Conservation (phyloP, 2,329 filamentous ascomycete genomes). For the Diplodia seriata region DNA sequence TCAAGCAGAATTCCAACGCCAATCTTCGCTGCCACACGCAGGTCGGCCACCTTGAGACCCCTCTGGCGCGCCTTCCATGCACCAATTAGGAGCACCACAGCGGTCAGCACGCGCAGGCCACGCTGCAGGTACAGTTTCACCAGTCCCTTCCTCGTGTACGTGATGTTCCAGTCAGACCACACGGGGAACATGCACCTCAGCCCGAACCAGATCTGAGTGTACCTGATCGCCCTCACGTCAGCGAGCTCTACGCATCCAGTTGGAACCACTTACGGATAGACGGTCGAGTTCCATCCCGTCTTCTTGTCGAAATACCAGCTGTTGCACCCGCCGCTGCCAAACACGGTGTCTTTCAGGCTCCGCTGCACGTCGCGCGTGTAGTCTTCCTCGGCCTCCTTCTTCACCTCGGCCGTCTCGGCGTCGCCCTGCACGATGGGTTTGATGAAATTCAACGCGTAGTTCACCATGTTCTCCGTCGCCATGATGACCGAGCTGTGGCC, state of each 20-base stretch:
- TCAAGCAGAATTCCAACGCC: background rate
- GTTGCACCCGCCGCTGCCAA: slow-evolving; percentile 53
- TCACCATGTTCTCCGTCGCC: slow-evolving; percentile 66
- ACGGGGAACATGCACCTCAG: slow-evolving; percentile 60
- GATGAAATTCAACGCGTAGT: slow-evolving; percentile 66
- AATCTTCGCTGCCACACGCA: background rate
- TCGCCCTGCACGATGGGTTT: slow-evolving; percentile 59
- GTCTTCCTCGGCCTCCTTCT: slow-evolving; percentile 54
- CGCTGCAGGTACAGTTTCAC: slow-evolving; percentile 38
- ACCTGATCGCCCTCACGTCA: slow-evolving; percentile 44
- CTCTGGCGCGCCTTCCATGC: background rate
- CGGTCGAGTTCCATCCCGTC: slow-evolving; percentile 57
- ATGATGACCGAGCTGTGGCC: slow-evolving; percentile 68
- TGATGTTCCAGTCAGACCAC: slow-evolving; percentile 62
- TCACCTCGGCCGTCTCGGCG: slow-evolving; percentile 56
- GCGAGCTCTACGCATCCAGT: background rate
- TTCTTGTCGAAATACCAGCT: slow-evolving; percentile 59
- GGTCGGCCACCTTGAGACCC: background rate
- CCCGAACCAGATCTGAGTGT: slow-evolving; percentile 60
- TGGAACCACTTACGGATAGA: slow-evolving; percentile 42
- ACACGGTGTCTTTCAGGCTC: slow-evolving; percentile 56
- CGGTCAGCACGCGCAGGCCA: background rate
- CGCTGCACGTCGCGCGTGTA: slow-evolving; percentile 59
- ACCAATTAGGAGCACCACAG: slow-evolving; percentile 11
- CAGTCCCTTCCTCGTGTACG: slow-evolving; percentile 58